Percentiles rank a stretch among this genome's conserved stretches.
Evolutionary conservation across 306 rosid genomes (phyloP).

Genomic region (Lithocarpus polystachyus): DNA sequence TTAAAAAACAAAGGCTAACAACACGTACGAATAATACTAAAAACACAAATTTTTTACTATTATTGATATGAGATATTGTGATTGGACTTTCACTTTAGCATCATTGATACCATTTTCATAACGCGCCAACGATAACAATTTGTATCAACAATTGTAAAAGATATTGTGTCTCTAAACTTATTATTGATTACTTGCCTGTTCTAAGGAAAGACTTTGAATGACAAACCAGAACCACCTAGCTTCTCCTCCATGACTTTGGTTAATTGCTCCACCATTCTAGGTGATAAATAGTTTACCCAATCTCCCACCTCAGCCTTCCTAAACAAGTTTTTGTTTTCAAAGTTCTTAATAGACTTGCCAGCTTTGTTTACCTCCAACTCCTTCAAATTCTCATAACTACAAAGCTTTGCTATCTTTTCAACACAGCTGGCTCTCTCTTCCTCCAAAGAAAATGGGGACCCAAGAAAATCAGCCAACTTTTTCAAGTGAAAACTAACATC

Average conservation of each 20-base stretch:
- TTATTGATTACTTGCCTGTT: no score
- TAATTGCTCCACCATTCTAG: slow-evolving; percentile 39
- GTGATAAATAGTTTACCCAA: slow-evolving; percentile 51
- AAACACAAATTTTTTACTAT: no score
- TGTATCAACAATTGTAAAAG: no score
- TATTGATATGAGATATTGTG: no score
- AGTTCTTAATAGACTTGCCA: slow-evolving; percentile 23
- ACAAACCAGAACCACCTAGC: background rate
- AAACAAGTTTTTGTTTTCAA: slow-evolving; percentile 44
- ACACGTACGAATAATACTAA: no score
- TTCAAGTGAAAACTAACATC: slow-evolving; percentile 25
- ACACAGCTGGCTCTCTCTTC: slow-evolving; percentile 40
- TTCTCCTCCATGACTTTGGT: slow-evolving; percentile 43
- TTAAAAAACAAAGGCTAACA: no score
- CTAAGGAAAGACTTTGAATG: no score
- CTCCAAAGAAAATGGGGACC: slow-evolving; percentile 31
- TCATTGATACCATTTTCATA: no score
- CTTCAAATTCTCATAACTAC: slow-evolving; percentile 50
- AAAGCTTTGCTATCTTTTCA: slow-evolving; percentile 36
- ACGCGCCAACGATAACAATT: no score
- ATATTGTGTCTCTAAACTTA: no score
- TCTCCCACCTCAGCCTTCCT: slow-evolving; percentile 62
- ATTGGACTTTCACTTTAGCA: no score
- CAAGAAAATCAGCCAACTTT: slow-evolving; percentile 42
- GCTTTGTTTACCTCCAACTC: slow-evolving; percentile 39